Conservation (phyloP, 2,329 filamentous ascomycete genomes). For the Cladophialophora exuberans region DNA sequence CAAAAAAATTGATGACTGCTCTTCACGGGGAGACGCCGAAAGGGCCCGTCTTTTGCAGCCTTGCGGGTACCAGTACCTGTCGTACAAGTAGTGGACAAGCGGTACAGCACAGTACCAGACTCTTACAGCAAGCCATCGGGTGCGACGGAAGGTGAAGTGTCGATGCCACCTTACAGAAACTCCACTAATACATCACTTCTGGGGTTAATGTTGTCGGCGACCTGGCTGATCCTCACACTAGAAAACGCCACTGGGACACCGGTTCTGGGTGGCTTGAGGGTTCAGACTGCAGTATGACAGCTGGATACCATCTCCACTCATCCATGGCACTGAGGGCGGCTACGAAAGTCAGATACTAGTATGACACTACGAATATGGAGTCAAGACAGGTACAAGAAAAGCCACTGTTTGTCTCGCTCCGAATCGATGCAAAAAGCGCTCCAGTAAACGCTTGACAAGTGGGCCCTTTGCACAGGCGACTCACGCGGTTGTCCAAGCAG, state of each 20-base stretch:
- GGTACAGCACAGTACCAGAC: neutral
- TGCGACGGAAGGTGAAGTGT: neutral
- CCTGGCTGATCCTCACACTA: too few species aligned
- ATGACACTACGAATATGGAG: slow-evolving; percentile 6
- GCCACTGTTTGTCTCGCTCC: slow-evolving; percentile 2
- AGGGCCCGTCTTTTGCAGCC: neutral
- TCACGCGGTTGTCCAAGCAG: neutral
- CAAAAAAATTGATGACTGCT: too few species aligned
- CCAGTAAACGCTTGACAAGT: slow-evolving; percentile 22
- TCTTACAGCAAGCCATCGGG: neutral
- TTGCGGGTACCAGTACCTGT: too few species aligned
- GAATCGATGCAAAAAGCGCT: slow-evolving; percentile 16
- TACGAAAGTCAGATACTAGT: slow-evolving; percentile 11
- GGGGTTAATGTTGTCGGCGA: neutral
- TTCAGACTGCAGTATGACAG: too few species aligned
- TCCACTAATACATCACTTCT: neutral
- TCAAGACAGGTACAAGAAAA: neutral
- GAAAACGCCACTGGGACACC: too few species aligned
- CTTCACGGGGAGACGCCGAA: too few species aligned
- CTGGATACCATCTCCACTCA: too few species aligned
- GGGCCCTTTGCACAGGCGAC: slow-evolving; percentile 6
- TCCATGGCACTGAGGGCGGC: slow-evolving; percentile 3
- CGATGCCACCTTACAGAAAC: neutral
- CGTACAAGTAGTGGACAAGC: neutral
- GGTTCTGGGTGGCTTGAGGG: too few species aligned